phyloP scores from a whole-genome alignment of 148 eudicot genomes.

The Amaranthus palmeri region DNA sequence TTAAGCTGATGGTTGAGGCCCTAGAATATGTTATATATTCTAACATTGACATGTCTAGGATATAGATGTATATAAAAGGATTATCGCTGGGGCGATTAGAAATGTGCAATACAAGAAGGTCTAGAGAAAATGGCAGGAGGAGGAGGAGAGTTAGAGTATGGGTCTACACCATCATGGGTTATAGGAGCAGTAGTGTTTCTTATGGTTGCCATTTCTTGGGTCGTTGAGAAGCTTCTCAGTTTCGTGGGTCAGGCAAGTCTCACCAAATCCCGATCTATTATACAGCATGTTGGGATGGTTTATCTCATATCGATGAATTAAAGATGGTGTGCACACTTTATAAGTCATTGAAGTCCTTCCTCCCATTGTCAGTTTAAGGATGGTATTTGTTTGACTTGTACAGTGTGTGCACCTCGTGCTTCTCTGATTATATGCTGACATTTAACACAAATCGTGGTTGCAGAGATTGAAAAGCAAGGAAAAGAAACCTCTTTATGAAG shows the following conservation, averaged over 20 bases:
- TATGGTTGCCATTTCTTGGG: slow-evolving; percentile 24
- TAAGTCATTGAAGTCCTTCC: no score
- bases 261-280: background rate
- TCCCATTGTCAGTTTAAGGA: no score
- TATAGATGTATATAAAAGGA: no score
- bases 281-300: no score
- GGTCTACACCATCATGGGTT: slow-evolving; percentile 31
- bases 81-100: no score
- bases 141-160: slow-evolving; percentile 26
- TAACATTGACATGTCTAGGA: no score
- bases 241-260: slow-evolving; percentile 22
- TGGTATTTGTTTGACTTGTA: no score
- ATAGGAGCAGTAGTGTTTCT: slow-evolving; percentile 26
- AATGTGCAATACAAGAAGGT: background rate
- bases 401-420: no score
- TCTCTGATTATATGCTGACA: background rate
- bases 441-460: background rate
- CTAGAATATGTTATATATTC: no score
- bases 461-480: slow-evolving; percentile 22
- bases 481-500: slow-evolving; percentile 25
- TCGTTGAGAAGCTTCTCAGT: slow-evolving; percentile 22
- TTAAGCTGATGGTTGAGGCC: no score
- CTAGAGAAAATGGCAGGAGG: slow-evolving; percentile 19
- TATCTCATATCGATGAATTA: no score
- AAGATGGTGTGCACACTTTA: no score